Base-by-base conservation (phyloP, 306 rosid genomes). In the Corylus americana region DNA sequence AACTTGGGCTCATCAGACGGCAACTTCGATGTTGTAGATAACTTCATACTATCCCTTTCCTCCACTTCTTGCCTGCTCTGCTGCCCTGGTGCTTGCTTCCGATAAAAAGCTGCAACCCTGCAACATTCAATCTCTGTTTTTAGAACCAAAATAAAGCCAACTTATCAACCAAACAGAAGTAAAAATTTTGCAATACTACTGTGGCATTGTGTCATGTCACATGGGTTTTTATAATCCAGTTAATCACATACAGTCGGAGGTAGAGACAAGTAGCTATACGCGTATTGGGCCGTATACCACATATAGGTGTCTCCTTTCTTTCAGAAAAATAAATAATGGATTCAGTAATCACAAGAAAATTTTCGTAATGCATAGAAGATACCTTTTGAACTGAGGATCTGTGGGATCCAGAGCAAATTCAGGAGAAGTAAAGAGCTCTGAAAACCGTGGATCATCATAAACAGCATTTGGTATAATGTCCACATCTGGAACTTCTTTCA, bases 361-460 rank as follows among this genome's bases (percentile, higher is more conserved):
- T 3, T 6, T 42, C 8, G 17, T 25, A n/a, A 14, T 22, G 45
- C 35, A 57, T 35, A 55, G 75, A 63, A 79, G 35, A 73, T 90
- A 94, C 98, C 98, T 90, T 87, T 95, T 90, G 88, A 90, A 91
- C 51, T 93, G 96, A 1, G 98, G 98, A 70, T 90, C 84, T 0
- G 98, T 95, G 59, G 98, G 98, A 86, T 95, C 98, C 64, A 93
- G 68, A 69, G 85, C 92, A 89, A 72, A 95, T 68, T 77, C 87
- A 47, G 92, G 85, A 29, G 90, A 83, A 42, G 76, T 80, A 84
- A 85, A 85, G 61, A 95, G 84, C 29, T 87, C 81, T 1, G 89
- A 85, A 87, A 95, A 95, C 80, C 99, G 98, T 5, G 93, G 96
- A 83, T 95, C 99, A 8, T 91, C 86, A 8, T 74, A 83, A 54